A percentile compares a stretch with the other conserved stretches of the same genome.
These are phyloP conservation scores for Lolium perenne DNA, from an alignment of 176 grass and related monocot species.

Conservation along the genomic window DNA sequence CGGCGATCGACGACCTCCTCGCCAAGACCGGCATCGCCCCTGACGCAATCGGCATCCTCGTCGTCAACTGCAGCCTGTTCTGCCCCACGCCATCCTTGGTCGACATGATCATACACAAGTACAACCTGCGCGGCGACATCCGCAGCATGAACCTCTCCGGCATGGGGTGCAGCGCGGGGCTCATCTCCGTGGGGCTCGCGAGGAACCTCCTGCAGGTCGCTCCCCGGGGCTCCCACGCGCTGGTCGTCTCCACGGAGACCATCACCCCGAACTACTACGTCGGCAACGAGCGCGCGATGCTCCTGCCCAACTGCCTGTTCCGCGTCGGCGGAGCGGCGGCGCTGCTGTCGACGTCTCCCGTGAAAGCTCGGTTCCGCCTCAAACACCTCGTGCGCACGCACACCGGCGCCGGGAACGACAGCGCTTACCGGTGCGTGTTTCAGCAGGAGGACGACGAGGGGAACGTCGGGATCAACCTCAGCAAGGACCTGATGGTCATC, in stretches of 20 bases:
- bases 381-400: no score
- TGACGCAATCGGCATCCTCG: neutral
- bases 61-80: constrained; percentile 16
- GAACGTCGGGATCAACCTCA: no score
- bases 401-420: no score
- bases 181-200: neutral
- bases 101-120: neutral
- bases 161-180: constrained; percentile 14
- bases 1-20: neutral
- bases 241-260: constrained; percentile 18
- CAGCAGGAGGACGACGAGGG: no score
- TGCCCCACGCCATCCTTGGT: neutral
- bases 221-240: neutral
- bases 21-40: neutral
- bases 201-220: constrained; percentile 1
- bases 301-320: constrained; percentile 43
- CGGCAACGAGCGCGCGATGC: constrained; percentile 10
- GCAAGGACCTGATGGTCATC: no score
- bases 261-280: neutral
- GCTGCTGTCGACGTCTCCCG: no score
- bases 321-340: neutral
- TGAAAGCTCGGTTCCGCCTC: no score
- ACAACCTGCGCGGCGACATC: neutral
- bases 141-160: constrained; percentile 2
- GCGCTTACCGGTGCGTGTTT: no score